Conservation (phyloP, 306 rosid genomes). For the Argentina anserina region DNA sequence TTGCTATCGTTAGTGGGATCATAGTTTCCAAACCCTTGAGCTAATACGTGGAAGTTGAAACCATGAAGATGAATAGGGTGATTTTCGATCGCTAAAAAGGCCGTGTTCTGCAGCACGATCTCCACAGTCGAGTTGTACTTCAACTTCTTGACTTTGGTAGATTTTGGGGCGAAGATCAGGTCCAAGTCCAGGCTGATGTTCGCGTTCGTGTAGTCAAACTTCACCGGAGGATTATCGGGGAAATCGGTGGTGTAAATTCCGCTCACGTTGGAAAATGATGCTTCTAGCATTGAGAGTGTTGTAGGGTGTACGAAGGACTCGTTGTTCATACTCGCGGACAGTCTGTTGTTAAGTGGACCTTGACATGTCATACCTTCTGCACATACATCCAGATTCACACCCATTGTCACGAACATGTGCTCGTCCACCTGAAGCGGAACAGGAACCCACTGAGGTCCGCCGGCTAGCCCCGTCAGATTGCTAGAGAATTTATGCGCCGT, state of each 20-base stretch:
- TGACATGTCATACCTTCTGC: constrained; percentile 23
- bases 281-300: constrained; percentile 45
- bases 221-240: constrained; percentile 35
- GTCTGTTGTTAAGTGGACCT: constrained; percentile 7
- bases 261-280: constrained; percentile 13
- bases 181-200: not conserved
- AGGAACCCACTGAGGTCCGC: constrained; percentile 49
- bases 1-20: constrained; percentile 23
- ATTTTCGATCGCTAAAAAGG: constrained; percentile 28
- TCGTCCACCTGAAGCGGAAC: constrained; percentile 47
- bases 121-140: constrained; percentile 53
- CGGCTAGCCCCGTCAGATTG: constrained; percentile 30
- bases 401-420: constrained; percentile 46
- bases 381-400: constrained; percentile 32
- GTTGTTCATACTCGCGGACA: constrained; percentile 69
- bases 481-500: constrained; percentile 47
- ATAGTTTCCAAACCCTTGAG: constrained; percentile 63
- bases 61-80: constrained; percentile 70
- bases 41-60: constrained; percentile 55
- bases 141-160: constrained; percentile 52
- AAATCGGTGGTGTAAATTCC: constrained; percentile 52
- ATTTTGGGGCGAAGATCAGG: constrained; percentile 36
- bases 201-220: constrained; percentile 37
- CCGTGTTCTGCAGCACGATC: constrained; percentile 53
- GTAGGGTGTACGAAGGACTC: constrained; percentile 51